Percentiles rank a stretch among this genome's conserved stretches.
phyloP scores from a whole-genome alignment of 805 yeast genomes.

The Nakazawaea sp. region DNA sequence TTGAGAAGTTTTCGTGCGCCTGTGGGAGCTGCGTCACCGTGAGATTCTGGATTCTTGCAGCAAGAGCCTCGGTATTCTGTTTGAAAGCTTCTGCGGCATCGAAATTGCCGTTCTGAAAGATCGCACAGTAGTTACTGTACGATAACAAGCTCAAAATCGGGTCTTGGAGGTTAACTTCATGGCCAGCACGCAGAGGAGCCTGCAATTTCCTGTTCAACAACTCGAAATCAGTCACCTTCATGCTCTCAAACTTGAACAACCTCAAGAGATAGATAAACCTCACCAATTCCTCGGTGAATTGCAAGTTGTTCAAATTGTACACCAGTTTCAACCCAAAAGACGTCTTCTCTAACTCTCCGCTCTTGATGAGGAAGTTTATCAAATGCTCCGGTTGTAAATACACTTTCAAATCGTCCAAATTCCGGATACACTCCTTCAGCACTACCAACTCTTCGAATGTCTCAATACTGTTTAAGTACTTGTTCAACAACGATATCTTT shows the following conservation, averaged over 20 bases:
- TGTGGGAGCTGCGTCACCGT: constrained; percentile 1
- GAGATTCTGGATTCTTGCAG: neutral
- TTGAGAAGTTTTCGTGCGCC: neutral
- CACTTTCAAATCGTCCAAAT: neutral
- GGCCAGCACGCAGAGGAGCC: neutral
- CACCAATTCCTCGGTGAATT: constrained; percentile 2
- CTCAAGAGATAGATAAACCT: constrained; percentile 6
- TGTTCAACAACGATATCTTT: constrained; percentile 7
- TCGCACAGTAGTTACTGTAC: neutral
- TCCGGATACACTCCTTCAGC: constrained; percentile 6
- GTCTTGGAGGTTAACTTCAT: neutral
- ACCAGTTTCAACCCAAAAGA: constrained; percentile 8
- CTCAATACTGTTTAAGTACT: constrained; percentile 4
- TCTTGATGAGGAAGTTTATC: constrained; percentile 7
- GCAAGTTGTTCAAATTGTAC: constrained; percentile 1
- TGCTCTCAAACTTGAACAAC: constrained; percentile 2
- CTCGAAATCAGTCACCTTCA: neutral
- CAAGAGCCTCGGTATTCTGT: neutral
- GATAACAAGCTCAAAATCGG: constrained; percentile 3
- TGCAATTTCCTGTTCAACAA: constrained; percentile 3
- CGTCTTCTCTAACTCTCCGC: constrained; percentile 5
- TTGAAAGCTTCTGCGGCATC: constrained; percentile 1
- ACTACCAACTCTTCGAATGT: constrained; percentile 11
- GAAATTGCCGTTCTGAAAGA: constrained; percentile 1
- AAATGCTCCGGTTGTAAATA: constrained; percentile 6